Percentiles rank a stretch among this genome's conserved stretches.
phyloP scores from a whole-genome alignment of 495 filamentous ascomycete species.

The Trichoderma erinaceum region DNA sequence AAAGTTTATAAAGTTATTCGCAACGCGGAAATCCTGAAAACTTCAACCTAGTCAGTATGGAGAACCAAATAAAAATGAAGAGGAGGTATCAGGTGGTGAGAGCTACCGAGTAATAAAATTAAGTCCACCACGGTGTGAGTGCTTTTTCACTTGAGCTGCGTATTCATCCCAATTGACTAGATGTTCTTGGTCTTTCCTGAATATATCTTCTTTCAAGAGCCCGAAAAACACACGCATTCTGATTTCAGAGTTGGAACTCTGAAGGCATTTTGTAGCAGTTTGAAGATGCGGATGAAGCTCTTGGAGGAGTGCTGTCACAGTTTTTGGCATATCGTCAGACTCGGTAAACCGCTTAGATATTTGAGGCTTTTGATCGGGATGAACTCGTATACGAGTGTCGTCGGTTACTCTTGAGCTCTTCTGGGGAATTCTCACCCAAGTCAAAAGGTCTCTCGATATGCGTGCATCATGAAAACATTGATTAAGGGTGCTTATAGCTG shows the following conservation, averaged over 20 bases:
- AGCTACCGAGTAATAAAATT: constrained; percentile 34
- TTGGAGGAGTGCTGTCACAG: neutral
- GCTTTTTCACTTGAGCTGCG: constrained; percentile 34
- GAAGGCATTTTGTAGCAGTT: neutral
- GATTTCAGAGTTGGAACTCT: constrained; percentile 14
- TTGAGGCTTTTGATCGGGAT: neutral
- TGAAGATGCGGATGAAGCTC: neutral
- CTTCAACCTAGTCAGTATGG: neutral
- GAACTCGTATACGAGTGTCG: neutral
- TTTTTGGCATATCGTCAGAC: neutral
- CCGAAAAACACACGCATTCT: constrained; percentile 54
- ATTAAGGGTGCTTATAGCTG: neutral
- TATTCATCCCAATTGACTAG: constrained; percentile 47
- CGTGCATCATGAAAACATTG: neutral
- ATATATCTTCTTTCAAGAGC: constrained; percentile 42
- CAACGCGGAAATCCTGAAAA: neutral
- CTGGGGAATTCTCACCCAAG: neutral
- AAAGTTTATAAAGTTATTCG: neutral
- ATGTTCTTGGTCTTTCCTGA: constrained; percentile 28
- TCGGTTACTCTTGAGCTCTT: neutral
- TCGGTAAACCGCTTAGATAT: neutral
- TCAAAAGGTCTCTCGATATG: neutral
- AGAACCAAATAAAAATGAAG: neutral
- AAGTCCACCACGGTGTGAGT: constrained; percentile 27
- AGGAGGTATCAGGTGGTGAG: neutral